phyloP scores from a whole-genome alignment of 192 early-diverging fungal genomes.

The Glomus cerebriforme region DNA sequence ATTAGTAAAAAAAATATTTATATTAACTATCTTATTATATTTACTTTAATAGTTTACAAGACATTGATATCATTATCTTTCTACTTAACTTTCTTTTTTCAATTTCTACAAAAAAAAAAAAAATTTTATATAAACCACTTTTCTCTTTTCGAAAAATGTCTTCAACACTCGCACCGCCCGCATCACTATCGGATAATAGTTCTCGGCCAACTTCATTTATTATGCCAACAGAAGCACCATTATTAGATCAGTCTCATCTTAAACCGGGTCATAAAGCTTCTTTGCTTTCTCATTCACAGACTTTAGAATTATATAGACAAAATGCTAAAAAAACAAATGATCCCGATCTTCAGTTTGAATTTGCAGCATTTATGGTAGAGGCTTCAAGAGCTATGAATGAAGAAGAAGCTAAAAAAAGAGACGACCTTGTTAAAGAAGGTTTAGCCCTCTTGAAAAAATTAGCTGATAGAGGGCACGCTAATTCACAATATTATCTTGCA shows the following conservation, averaged over 20 bases:
- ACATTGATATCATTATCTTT: no score
- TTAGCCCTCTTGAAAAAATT: slow-evolving; percentile 63
- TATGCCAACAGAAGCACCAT: slow-evolving; percentile 7
- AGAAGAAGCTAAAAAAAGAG: slow-evolving; percentile 49
- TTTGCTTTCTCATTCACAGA: slow-evolving; percentile 54
- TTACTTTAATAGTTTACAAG: no score
- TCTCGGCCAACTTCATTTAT: not conserved
- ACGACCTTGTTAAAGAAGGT: slow-evolving; percentile 68
- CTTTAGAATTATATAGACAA: slow-evolving; percentile 61
- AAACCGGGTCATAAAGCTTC: slow-evolving; percentile 61
- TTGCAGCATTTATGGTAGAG: slow-evolving; percentile 68
- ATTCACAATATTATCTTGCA: slow-evolving; percentile 73
- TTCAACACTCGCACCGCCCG: not conserved
- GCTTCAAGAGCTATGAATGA: slow-evolving; percentile 48
- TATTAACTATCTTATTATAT: no score
- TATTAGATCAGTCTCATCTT: slow-evolving; percentile 59
- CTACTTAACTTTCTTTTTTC: no score
- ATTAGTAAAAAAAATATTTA: no score
- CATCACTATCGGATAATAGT: not conserved
- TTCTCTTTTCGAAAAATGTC: not conserved
- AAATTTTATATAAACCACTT: not conserved
- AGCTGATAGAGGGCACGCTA: slow-evolving; percentile 57
- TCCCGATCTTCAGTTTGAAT: slow-evolving; percentile 65
- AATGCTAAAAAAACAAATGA: slow-evolving; percentile 70
- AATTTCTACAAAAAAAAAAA: no score